Evolutionary conservation across 225 moss, liverwort and hornwort species (phyloP).

Genomic region (Lunularia cruciata): DNA sequence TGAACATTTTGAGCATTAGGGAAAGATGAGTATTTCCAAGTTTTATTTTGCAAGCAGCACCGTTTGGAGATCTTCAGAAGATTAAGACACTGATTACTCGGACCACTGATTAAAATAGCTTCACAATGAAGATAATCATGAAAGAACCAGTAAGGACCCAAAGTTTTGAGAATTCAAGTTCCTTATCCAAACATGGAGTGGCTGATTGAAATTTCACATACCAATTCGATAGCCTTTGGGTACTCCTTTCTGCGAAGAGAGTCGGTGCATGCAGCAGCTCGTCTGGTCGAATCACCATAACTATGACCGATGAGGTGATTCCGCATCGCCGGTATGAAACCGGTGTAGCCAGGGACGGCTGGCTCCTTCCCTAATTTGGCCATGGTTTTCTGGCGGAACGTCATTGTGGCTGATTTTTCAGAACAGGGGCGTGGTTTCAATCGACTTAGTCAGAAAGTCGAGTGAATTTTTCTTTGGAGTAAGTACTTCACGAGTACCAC

Average conservation of each 20-base stretch:
- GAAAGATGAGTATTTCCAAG: too few species aligned
- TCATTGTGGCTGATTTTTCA: constrained; percentile 30
- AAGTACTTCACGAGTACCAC: background rate
- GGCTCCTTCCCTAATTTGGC: constrained; percentile 69
- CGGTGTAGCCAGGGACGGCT: constrained; percentile 80
- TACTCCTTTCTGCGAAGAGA: constrained; percentile 56
- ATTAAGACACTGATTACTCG: too few species aligned
- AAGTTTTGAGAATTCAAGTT: too few species aligned
- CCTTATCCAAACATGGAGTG: too few species aligned
- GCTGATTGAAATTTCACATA: constrained; percentile 33
- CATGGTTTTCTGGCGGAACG: constrained; percentile 51
- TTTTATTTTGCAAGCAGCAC: too few species aligned
- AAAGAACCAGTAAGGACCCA: too few species aligned
- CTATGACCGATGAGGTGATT: constrained; percentile 79
- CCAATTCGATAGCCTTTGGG: constrained; percentile 70
- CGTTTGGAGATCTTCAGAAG: too few species aligned
- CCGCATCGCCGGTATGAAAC: constrained; percentile 64
- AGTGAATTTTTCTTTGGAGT: background rate
- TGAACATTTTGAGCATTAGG: too few species aligned
- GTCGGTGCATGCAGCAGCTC: constrained; percentile 82
- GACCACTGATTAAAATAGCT: too few species aligned
- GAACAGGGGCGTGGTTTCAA: background rate
- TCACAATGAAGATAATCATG: too few species aligned
- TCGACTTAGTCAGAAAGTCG: background rate
- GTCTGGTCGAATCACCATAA: constrained; percentile 63